A percentile compares a stretch with the other conserved stretches of the same genome.
Conservation (phyloP, 2,329 filamentous ascomycete genomes). For the Alternaria arbusti region DNA sequence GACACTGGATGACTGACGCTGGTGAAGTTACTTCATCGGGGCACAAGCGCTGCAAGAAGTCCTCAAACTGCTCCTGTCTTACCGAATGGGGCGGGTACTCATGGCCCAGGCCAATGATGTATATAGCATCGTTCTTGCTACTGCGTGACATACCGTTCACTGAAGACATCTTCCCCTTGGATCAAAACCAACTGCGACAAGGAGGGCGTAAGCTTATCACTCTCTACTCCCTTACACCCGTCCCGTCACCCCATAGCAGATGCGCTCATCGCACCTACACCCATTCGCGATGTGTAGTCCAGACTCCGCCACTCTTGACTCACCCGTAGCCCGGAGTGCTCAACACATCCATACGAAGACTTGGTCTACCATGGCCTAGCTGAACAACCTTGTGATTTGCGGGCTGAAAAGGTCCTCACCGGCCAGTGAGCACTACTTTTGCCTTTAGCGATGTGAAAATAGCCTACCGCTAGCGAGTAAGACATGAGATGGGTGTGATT, state of each 20-base stretch:
- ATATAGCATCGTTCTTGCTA: conserved; percentile 5
- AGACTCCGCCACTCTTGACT: neutral
- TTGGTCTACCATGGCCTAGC: neutral
- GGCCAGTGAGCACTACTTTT: neutral
- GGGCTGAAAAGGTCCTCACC: neutral
- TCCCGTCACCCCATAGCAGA: neutral
- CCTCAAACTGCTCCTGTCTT: conserved; percentile 17
- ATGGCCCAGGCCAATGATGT: conserved; percentile 26
- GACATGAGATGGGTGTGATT: neutral
- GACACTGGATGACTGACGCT: conserved; percentile 11
- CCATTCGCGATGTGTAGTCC: neutral
- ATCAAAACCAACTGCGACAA: neutral
- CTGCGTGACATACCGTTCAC: neutral
- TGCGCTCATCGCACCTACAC: neutral
- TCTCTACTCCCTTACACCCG: neutral
- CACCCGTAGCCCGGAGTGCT: neutral
- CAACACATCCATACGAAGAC: neutral
- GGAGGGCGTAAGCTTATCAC: neutral
- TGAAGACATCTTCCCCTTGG: neutral
- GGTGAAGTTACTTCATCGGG: conserved; percentile 13
- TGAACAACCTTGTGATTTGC: neutral
- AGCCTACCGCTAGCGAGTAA: neutral
- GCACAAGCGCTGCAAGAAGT: conserved; percentile 13
- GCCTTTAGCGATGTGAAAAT: neutral
- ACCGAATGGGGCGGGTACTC: conserved; percentile 21